A percentile compares a stretch with the other conserved stretches of the same genome.
phyloP scores from a whole-genome alignment of 2,329 filamentous ascomycete species.

The Arthrinium puccinioides region DNA sequence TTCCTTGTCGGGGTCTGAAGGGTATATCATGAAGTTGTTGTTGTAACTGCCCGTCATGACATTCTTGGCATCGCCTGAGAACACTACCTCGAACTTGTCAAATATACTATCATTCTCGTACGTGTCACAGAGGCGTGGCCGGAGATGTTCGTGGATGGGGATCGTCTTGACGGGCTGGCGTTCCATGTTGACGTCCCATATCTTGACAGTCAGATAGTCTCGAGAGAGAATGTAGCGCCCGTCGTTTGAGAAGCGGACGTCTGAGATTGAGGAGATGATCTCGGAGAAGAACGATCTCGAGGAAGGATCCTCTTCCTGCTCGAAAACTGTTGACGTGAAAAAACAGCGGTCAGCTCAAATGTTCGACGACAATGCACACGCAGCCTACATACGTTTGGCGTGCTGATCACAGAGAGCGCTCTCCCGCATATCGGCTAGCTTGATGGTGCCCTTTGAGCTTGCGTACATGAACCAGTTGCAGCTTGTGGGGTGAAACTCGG shows the following conservation, averaged over 20 bases:
- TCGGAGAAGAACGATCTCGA: slow-evolving; percentile 99
- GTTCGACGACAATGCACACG: background rate
- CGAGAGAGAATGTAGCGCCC: slow-evolving; percentile 95
- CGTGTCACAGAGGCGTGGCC: slow-evolving; percentile 90
- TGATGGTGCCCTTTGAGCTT: slow-evolving; percentile 97
- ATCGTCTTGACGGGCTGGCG: slow-evolving; percentile 96
- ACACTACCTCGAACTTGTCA: slow-evolving; percentile 99
- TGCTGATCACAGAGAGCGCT: slow-evolving; percentile 94
- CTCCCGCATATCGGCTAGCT: slow-evolving; percentile 96
- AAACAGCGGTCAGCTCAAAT: too few relatives aligned
- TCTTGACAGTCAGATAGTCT: slow-evolving; percentile 98
- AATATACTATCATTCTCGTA: slow-evolving; percentile 99
- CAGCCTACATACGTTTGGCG: slow-evolving; percentile 67
- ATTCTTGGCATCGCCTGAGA: slow-evolving; percentile 96
- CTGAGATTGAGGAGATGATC: slow-evolving; percentile 98
- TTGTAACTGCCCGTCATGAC: slow-evolving; percentile 99
- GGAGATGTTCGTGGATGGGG: slow-evolving; percentile 93
- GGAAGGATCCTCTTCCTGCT: slow-evolving; percentile 95
- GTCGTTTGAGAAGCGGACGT: slow-evolving; percentile 94
- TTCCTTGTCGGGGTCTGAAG: slow-evolving; percentile 90
- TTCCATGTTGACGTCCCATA: slow-evolving; percentile 99
- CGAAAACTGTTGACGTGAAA: slow-evolving; percentile 64
- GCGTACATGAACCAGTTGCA: slow-evolving; percentile 99
- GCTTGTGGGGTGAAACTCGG: slow-evolving; percentile 92
- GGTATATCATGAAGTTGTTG: slow-evolving; percentile 99